A percentile compares a stretch with the other conserved stretches of the same genome.
Evolutionary conservation across 139 green algal species (phyloP).

Genomic region (Closterium sp.): DNA sequence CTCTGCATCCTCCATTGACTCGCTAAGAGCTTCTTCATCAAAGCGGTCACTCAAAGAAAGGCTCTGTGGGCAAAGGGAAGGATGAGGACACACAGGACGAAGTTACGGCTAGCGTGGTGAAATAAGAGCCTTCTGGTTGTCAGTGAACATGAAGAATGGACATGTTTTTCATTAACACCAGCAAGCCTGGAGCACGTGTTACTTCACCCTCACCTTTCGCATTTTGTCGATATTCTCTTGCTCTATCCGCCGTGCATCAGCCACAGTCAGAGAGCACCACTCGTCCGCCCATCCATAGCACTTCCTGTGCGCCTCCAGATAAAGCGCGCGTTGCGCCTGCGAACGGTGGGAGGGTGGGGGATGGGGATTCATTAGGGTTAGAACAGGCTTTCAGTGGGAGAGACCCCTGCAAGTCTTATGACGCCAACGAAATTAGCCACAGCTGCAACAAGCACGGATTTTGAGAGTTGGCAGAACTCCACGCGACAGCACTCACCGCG

Average conservation of each 20-base stretch:
- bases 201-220: background rate
- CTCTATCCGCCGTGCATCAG: conserved; percentile 27
- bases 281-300: conserved; percentile 43
- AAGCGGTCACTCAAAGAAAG: background rate
- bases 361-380: no score
- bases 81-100: background rate
- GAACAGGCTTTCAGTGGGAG: background rate
- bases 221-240: conserved; percentile 21
- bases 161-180: no score
- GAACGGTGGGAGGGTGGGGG: background rate
- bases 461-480: no score
- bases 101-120: no score
- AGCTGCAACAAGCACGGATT: background rate
- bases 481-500: background rate
- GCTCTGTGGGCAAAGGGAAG: background rate
- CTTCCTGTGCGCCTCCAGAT: conserved; percentile 41
- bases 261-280: conserved; percentile 30
- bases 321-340: conserved; percentile 17
- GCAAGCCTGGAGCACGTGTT: no score
- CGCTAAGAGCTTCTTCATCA: background rate
- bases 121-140: no score
- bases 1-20: background rate
- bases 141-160: no score
- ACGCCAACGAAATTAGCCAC: background rate
- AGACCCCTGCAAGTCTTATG: background rate